Base-by-base conservation (phyloP, 768 basidiomycete species). In the Tulasnella sp. region DNA sequence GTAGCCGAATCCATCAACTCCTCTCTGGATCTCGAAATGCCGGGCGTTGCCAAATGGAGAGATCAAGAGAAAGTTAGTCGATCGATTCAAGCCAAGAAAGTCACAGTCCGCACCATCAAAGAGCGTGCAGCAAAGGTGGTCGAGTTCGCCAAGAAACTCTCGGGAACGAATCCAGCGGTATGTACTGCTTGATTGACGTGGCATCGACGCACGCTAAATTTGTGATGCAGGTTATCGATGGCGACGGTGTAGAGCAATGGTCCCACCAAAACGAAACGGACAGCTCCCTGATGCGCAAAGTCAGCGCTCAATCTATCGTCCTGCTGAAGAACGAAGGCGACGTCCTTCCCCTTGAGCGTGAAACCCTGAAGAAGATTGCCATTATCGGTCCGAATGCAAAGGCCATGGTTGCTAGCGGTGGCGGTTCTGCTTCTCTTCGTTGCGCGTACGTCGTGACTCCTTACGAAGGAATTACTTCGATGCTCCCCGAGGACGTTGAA, bases 361-460 rank as follows among this genome's bases (percentile, higher is more conserved):
- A 71, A 1, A 29, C 66, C 35, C 78, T 83, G 41, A 83, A 83
- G 75, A 85, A 81, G 72, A 80, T 92, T 44, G 88, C 87, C 5
- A 80, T 90, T 63, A 87, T 90, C 71, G 89, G 89, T 0, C 88
- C 89, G 2, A 90, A 90, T 78, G 87, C 86, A 52, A 86, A 86
- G 77, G 86, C 85, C 66, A 79, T 84, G 42, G 82, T 90, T 6
- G 86, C 90, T 62, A 91, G 89, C 22, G 89, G 89, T 14, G 92
- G 91, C 40, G 91, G 91, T 39, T 89, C 90, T 11, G 88, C 89
- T 11, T 78, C 80, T 2, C 82, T 94, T 69, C 89, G 87, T 73
- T 81, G 36, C 42, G 68, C 69, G 34, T 91, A 90, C 81, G 82
- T 86, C 35, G 81, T 88, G 19, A 86, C 86, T 4, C 90, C 90